Conservation (phyloP, 805 yeast genomes). For the Pichia deserticola region DNA sequence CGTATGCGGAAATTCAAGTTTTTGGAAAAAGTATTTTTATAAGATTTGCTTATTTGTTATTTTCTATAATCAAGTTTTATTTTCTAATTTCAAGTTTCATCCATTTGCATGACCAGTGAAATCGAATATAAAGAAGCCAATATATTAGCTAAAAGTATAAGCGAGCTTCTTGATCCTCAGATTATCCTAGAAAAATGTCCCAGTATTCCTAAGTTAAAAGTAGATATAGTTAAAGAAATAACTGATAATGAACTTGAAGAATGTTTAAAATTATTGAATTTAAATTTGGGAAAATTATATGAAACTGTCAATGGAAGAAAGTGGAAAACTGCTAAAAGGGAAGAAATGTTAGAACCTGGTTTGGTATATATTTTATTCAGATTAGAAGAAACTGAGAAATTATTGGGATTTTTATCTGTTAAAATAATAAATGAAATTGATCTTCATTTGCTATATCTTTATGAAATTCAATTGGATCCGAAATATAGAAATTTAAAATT, state of each 20-base stretch:
- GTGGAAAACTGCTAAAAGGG: constrained; percentile 36
- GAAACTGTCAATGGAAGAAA: constrained; percentile 26
- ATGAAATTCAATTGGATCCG: constrained; percentile 45
- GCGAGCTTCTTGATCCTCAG: too few species aligned
- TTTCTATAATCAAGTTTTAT: too few species aligned
- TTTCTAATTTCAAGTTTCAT: too few species aligned
- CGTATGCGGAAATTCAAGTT: too few species aligned
- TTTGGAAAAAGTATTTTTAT: too few species aligned
- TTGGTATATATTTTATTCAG: constrained; percentile 35
- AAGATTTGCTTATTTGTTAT: too few species aligned
- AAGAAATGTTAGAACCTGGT: constrained; percentile 43
- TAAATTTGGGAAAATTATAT: constrained; percentile 23
- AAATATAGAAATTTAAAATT: constrained; percentile 28
- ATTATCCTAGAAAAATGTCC: not conserved
- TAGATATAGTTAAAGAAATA: not conserved
- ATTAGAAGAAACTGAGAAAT: not conserved
- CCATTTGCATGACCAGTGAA: not conserved
- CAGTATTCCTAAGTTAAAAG: not conserved
- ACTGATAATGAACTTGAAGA: not conserved
- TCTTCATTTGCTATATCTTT: constrained; percentile 39
- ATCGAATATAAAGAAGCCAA: not conserved
- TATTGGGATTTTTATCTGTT: constrained; percentile 41
- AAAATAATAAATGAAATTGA: constrained; percentile 36
- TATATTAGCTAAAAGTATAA: not conserved
- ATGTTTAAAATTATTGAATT: constrained; percentile 20